These are phyloP conservation scores for Sphaerulina musiva DNA, from an alignment of 2,329 filamentous ascomycete genomes.

Conservation along the genomic window DNA sequence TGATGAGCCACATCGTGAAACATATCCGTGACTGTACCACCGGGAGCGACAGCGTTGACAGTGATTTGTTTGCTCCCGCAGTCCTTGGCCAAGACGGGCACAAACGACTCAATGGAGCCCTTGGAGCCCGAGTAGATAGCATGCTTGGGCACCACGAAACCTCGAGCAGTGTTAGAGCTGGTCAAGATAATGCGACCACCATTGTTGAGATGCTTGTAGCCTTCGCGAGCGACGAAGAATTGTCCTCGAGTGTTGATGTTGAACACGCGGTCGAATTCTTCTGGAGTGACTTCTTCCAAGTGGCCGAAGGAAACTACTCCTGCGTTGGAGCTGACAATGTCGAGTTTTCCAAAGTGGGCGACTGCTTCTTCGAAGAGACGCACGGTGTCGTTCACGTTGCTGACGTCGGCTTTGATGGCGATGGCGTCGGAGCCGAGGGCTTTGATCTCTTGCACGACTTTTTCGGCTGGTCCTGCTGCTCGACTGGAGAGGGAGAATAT, in stretches of 20 bases:
- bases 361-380: constrained; percentile 56
- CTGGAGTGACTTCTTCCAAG: constrained; percentile 48
- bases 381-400: constrained; percentile 55
- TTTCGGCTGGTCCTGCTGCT: constrained; percentile 54
- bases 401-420: constrained; percentile 60
- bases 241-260: constrained; percentile 56
- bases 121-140: constrained; percentile 52
- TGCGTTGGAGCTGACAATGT: constrained; percentile 63
- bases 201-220: constrained; percentile 46
- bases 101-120: constrained; percentile 55
- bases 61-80: constrained; percentile 47
- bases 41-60: constrained; percentile 50
- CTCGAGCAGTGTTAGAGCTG: constrained; percentile 49
- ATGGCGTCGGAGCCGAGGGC: constrained; percentile 54
- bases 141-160: constrained; percentile 45
- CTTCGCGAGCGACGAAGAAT: constrained; percentile 55
- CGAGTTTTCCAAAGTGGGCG: constrained; percentile 55
- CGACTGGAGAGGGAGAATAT: constrained; percentile 32
- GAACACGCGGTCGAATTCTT: constrained; percentile 54
- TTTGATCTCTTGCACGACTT: constrained; percentile 59
- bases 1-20: constrained; percentile 56
- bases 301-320: constrained; percentile 49
- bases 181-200: constrained; percentile 47
- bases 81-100: constrained; percentile 51
- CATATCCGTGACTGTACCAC: constrained; percentile 51